A percentile compares a stretch with the other conserved stretches of the same genome.
phyloP scores from a whole-genome alignment of 2,329 filamentous ascomycete genomes.

The Alternaria triticina region DNA sequence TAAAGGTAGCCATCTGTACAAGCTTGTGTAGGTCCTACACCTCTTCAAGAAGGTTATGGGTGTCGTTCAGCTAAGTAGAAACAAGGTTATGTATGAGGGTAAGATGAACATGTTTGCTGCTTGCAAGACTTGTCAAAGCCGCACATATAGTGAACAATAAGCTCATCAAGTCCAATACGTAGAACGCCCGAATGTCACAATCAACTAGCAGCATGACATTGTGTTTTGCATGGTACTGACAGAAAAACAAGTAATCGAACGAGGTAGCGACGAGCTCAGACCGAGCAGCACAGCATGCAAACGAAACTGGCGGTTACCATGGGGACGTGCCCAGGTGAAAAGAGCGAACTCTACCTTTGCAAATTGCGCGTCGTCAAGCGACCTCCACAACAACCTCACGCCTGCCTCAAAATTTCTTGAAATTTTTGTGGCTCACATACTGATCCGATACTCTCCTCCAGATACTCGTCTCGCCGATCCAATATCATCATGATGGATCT shows the following conservation, averaged over 20 bases:
- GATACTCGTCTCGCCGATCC: background rate
- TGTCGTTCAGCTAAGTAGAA: rapidly evolving
- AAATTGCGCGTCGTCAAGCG: background rate
- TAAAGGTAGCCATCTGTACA: background rate
- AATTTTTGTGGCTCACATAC: background rate
- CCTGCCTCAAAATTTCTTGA: background rate
- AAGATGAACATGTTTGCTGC: background rate
- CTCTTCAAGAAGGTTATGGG: background rate
- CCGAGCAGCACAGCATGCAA: background rate
- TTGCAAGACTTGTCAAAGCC: background rate
- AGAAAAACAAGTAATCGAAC: rapidly evolving
- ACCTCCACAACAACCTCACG: background rate
- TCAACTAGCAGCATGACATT: background rate
- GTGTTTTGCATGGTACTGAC: background rate
- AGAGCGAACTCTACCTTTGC: background rate
- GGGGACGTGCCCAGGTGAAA: background rate
- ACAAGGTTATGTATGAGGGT: background rate
- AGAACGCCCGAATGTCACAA: background rate
- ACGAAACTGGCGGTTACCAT: background rate
- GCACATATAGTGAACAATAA: background rate
- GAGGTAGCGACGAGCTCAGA: background rate
- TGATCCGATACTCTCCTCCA: background rate
- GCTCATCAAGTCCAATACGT: background rate
- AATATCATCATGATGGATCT: background rate
- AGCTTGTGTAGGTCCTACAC: background rate